Evolutionary conservation across 2,329 filamentous ascomycete genomes (phyloP).

Genomic region (Diaporthe batatas): DNA sequence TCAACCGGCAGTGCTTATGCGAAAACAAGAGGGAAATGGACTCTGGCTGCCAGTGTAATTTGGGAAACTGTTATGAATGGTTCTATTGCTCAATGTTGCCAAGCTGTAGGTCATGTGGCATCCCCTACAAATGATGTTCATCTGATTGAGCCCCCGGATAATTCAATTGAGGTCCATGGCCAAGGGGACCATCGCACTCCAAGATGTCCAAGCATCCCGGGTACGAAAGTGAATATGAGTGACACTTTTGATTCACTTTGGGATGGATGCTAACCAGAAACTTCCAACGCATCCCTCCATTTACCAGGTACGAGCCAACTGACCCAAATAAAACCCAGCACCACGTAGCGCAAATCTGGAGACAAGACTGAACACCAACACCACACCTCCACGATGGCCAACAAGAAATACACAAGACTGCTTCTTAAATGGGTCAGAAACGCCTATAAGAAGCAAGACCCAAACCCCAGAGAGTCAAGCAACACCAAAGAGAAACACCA

Average conservation of each 20-base stretch:
- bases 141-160: too few species aligned
- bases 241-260: background rate
- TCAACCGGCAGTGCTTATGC: too few species aligned
- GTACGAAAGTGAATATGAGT: background rate
- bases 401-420: background rate
- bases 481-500: background rate
- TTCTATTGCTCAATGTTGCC: too few species aligned
- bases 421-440: background rate
- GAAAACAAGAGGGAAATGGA: too few species aligned
- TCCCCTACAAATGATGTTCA: too few species aligned
- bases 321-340: background rate
- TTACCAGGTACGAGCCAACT: background rate
- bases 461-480: background rate
- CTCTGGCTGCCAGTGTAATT: too few species aligned
- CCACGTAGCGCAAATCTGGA: too few species aligned
- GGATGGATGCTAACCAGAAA: fast-evolving
- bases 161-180: too few species aligned
- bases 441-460: background rate
- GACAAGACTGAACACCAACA: background rate
- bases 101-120: too few species aligned
- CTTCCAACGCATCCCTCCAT: too few species aligned
- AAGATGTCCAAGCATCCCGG: background rate
- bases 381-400: background rate
- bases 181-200: too few species aligned
- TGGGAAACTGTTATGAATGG: too few species aligned